Evolutionary conservation across 352 stramenopile species (phyloP), one percentile per base, ranked within the genome.

Genomic region (Globisporangium parvum): DNA sequence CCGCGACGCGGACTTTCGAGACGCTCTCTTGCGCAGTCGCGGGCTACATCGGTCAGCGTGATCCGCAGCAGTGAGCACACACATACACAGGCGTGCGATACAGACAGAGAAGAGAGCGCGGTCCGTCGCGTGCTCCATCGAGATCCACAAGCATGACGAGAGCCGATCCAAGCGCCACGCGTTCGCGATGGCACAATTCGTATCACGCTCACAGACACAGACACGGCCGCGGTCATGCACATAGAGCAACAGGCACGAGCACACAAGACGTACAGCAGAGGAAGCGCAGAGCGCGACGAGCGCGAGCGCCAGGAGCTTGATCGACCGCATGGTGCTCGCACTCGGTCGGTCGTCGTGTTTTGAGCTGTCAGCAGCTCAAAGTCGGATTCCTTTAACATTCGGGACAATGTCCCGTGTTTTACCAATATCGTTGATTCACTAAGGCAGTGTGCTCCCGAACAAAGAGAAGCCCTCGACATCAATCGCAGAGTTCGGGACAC

Each of bases 1-100:
- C 82, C 20, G 79, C 82, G 10, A 92, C 72, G 37, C 78, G 80
- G 15, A 86, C 66, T 55, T 90, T 92, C 24, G 66, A 63, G 0
- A 75, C 66, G 26, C 67, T 69, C 47, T 88, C 75, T 11, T 62
- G 62, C 49, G 61, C 68, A 17, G 64, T 57, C 15, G 62, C 60
- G 37, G 64, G 54, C 51, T 71, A 28, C 45, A 21, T 28, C 23
- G 20, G 18, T 1, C n/a, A 37, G 31, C 1, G 12, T 2, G 31
- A 37, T n/a, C n/a, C n/a, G 10, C 6, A 37, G 8, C 6, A 8
- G 17, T 31, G 18, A 18, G 37, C 18, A 31, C 40, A 20, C n/a
- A n/a, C n/a, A n/a, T n/a, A n/a, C n/a, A n/a, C 14, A 17, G 3
- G 14, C 39, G 14, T 40, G 8, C 11, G 18, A 26, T 20, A 51